A percentile compares a stretch with the other conserved stretches of the same genome.
Conservation (phyloP, 139 green algal genomes). For the Haematococcus sp. region DNA sequence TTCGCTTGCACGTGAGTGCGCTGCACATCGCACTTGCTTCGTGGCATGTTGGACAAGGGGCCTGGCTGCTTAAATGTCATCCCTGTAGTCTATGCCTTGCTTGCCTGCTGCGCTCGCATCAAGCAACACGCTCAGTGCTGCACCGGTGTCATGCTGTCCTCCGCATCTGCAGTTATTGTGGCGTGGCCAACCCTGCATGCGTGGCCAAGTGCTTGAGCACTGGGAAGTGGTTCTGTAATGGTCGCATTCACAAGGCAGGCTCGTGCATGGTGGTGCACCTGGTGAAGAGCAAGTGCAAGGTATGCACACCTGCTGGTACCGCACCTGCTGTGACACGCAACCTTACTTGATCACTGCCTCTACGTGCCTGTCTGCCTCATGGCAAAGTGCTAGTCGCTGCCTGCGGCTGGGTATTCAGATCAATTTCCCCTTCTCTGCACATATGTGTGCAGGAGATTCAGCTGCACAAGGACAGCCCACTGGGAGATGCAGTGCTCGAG, state of each 20-base stretch:
- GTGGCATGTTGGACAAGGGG: too few relatives aligned
- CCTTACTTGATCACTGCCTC: too few relatives aligned
- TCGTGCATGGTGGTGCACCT: slow-evolving; percentile 92
- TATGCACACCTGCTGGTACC: too few relatives aligned
- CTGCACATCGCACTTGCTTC: too few relatives aligned
- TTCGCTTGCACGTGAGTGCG: slow-evolving; percentile 61
- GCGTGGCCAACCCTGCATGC: slow-evolving; percentile 81
- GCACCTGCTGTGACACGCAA: too few relatives aligned
- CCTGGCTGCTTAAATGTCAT: too few relatives aligned
- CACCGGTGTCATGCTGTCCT: neutral
- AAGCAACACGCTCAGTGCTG: neutral
- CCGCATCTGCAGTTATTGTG: slow-evolving; percentile 81
- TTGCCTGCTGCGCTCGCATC: too few relatives aligned
- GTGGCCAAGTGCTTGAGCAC: slow-evolving; percentile 90
- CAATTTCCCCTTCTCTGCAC: neutral
- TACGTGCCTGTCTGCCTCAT: too few relatives aligned
- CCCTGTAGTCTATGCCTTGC: too few relatives aligned
- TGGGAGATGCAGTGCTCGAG: slow-evolving; percentile 94
- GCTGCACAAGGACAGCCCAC: slow-evolving; percentile 89
- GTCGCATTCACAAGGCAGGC: slow-evolving; percentile 60
- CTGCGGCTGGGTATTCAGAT: too few relatives aligned
- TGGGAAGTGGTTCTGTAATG: slow-evolving; percentile 95
- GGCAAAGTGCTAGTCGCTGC: too few relatives aligned
- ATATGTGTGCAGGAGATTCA: slow-evolving; percentile 61
- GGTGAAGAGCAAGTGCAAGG: slow-evolving; percentile 41